These are phyloP conservation scores for Termitomyces sp. DNA, from an alignment of 768 basidiomycete species.

Conservation along the genomic window DNA sequence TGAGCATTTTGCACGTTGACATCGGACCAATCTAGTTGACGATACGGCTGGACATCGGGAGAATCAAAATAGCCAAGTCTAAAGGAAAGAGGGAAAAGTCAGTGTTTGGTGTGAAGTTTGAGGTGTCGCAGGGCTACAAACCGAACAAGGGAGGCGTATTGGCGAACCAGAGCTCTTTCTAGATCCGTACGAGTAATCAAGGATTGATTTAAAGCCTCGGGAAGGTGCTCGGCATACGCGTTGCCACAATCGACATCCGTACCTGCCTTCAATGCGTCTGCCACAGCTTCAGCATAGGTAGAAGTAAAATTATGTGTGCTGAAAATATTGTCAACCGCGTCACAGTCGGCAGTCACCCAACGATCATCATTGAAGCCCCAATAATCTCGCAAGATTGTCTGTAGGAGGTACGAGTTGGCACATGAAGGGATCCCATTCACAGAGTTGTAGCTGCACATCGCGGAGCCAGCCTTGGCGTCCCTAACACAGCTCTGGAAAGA, in stretches of 20 bases:
- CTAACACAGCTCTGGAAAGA: slow-evolving; percentile 58
- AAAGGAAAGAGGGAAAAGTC: background rate
- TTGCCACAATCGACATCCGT: slow-evolving; percentile 57
- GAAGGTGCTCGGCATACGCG: slow-evolving; percentile 44
- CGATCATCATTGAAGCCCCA: slow-evolving; percentile 52
- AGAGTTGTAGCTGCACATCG: slow-evolving; percentile 65
- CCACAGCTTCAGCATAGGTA: slow-evolving; percentile 46
- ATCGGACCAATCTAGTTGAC: slow-evolving; percentile 47
- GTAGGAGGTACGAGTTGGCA: slow-evolving; percentile 51
- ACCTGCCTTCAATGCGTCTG: slow-evolving; percentile 49
- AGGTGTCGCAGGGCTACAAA: slow-evolving; percentile 21
- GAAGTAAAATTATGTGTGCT: slow-evolving; percentile 47
- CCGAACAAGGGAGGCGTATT: slow-evolving; percentile 56
- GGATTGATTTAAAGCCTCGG: slow-evolving; percentile 45
- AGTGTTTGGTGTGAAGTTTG: background rate
- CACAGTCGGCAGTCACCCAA: slow-evolving; percentile 60
- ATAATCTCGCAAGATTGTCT: slow-evolving; percentile 47
- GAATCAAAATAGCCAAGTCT: slow-evolving; percentile 62
- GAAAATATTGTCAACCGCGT: slow-evolving; percentile 53
- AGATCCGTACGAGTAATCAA: slow-evolving; percentile 46
- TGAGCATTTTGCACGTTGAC: slow-evolving; percentile 49
- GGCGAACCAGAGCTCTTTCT: slow-evolving; percentile 40
- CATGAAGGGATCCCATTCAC: slow-evolving; percentile 61
- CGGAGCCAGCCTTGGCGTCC: slow-evolving; percentile 55
- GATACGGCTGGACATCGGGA: slow-evolving; percentile 46